Base-by-base conservation (phyloP, 2,329 filamentous ascomycete genomes). In the Xylaria digitata region DNA sequence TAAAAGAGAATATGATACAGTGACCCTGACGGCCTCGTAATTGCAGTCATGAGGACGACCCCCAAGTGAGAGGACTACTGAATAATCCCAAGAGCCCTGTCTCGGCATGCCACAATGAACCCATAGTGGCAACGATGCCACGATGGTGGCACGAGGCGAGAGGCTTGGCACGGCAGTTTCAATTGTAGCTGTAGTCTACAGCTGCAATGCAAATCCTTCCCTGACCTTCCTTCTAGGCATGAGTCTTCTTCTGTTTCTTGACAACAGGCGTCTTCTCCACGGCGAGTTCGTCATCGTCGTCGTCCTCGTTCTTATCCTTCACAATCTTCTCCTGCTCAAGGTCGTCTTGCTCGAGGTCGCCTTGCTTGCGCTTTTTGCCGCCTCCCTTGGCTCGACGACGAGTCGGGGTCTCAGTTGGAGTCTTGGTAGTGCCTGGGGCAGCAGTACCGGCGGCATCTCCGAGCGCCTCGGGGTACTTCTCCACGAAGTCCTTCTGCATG, bases 171-270 rank as follows among this genome's bases (percentile, higher is more conserved):
- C 6, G 19, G 32, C 19, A 13, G 15, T 37, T 13, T 30, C 30
- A n/a, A 61, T 45, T 40, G 13, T 52, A 13, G 34, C 32, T 48
- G 13, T 42, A 17, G 42, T 54, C 53, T 30, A 49, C 45, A 32
- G 52, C 26, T 26, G 17, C 15, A 30, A 53, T 23, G 40, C 37
- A 30, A 57, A 45, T n/a, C 48, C 7, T 32, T 8, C 15, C 9
- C n/a, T n/a, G 19, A 57, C 26, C n/a, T 15, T 62, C 45, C 21
- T 19, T 34, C 30, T 21, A 6, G 13, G 8, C 53, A 19, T 46
- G 40, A 6, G 49, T 23, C 37, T 48, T 67, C 49, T 53, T 67
- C 49, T 63, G 54, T 11, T 54, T 64, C 17, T 64, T 67, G 34
- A 34, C 32, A 30, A 1, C 32, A 26, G 21, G 34, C 45, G 40